Base-by-base conservation (phyloP, 106 monocot species). In the Dactylorhiza incarnata region DNA sequence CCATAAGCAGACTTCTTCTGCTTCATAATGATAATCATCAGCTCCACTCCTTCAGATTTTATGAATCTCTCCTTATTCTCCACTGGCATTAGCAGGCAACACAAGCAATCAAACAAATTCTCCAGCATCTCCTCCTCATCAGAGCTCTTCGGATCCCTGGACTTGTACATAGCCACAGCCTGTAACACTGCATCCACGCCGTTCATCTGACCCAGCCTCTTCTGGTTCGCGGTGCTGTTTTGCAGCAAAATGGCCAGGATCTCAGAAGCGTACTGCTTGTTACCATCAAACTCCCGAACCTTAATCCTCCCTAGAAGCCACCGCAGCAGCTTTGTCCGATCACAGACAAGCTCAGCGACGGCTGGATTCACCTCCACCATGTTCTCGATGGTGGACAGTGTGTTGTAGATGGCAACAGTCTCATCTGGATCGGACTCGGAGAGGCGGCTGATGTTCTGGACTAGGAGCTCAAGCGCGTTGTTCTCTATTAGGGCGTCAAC, bases 91-190 rank as follows among this genome's bases (percentile, higher is more conserved):
- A 97, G 75, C 78, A 97, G 75, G 49, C 97, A 97, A 73, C 97
- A 97, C 71, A 97, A 75, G 68, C 97, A 94, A 75, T 97, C 91
- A 75, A 97, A 97, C 79, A 94, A 74, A 74, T 97, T 97, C 86
- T 97, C 97, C 79, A 97, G 76, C 97, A 97, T 91, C 89, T 97
- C 97, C 83, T 91, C 96, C 82, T 97, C 97, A 46, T 97, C 93
- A 0, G 84, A 79, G 66, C 83, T 97, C 82, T 97, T 97, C 12
- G 93, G 97, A 53, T 97, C 97, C 84, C 87, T 82, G 0, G 97
- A 94, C 75, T 94, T 97, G 80, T 97, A 97, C 93, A 94, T 84
- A 0, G 97, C 90, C 23, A 97, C 97, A 0, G 97, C 97, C 86
- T 97, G 97, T 53, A 97, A 75, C 43, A 97, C 77, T 7, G 74